Percentiles rank a stretch among this genome's conserved stretches.
Conservation (phyloP, 2,329 filamentous ascomycete genomes). For the Ophiostoma triangulosporum region DNA sequence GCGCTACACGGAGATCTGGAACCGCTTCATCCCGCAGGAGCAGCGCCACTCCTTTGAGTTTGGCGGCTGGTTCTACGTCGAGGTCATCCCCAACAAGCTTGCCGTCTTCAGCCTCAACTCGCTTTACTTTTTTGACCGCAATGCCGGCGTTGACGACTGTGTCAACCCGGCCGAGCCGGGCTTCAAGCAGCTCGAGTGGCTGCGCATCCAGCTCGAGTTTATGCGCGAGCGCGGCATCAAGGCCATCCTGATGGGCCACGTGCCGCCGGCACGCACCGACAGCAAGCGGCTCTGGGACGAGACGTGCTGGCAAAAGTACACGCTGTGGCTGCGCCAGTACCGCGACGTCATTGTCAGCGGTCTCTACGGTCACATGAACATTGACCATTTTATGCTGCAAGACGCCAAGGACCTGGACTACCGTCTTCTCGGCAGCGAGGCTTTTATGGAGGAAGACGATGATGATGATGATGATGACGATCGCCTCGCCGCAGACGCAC, state of each 20-base stretch:
- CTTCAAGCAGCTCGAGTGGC: constrained; percentile 91
- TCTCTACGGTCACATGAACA: constrained; percentile 93
- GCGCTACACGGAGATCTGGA: constrained; percentile 67
- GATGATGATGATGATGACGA: constrained; percentile 20
- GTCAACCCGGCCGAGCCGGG: constrained; percentile 66
- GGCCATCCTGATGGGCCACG: constrained; percentile 85
- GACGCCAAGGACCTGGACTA: constrained; percentile 68
- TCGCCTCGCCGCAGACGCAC: neutral
- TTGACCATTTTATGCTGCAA: constrained; percentile 91
- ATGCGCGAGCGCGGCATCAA: constrained; percentile 79
- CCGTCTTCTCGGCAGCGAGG: constrained; percentile 23
- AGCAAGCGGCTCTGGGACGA: constrained; percentile 89
- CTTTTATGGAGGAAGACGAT: neutral
- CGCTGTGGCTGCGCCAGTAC: constrained; percentile 78
- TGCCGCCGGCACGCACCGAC: constrained; percentile 75
- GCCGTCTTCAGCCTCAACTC: constrained; percentile 93
- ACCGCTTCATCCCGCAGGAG: constrained; percentile 75
- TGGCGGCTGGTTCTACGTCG: constrained; percentile 89
- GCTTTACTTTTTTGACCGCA: constrained; percentile 88
- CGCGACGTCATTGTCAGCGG: constrained; percentile 73
- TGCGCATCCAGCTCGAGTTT: constrained; percentile 75
- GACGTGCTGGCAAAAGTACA: constrained; percentile 96
- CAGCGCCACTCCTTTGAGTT: constrained; percentile 84
- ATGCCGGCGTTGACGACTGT: constrained; percentile 88
- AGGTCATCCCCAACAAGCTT: constrained; percentile 75